Evolutionary conservation across 2,329 filamentous ascomycete species (phyloP).

Genomic region (Pseudopithomyces maydicus): DNA sequence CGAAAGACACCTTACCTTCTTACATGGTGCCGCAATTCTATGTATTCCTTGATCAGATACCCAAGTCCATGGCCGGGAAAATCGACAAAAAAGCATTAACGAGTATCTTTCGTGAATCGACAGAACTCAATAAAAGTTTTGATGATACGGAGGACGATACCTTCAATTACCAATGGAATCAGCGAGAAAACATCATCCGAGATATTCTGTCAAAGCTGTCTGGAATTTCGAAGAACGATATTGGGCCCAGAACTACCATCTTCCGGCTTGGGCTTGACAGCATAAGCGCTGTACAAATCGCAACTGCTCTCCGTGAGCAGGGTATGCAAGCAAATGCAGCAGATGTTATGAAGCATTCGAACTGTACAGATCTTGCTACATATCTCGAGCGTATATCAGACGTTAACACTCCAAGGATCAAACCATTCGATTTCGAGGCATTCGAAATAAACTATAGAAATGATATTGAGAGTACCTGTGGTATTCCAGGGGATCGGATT

Average conservation of each 20-base stretch:
- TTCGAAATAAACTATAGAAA: slow-evolving; percentile 56
- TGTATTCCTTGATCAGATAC: slow-evolving; percentile 38
- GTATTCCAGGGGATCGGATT: slow-evolving; percentile 46
- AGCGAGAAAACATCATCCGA: slow-evolving; percentile 60
- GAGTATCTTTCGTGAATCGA: slow-evolving; percentile 32
- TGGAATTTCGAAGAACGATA: slow-evolving; percentile 52
- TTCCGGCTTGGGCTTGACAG: slow-evolving; percentile 91
- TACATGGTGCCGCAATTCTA: slow-evolving; percentile 48
- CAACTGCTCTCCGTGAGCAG: slow-evolving; percentile 65
- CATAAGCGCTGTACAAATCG: slow-evolving; percentile 82
- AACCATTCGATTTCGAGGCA: slow-evolving; percentile 52
- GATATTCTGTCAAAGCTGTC: slow-evolving; percentile 65
- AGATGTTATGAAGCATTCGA: slow-evolving; percentile 70
- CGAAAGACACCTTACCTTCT: slow-evolving; percentile 31
- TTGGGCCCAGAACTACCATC: slow-evolving; percentile 71
- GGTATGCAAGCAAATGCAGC: slow-evolving; percentile 66
- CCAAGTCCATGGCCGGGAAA: slow-evolving; percentile 48
- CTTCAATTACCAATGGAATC: slow-evolving; percentile 51
- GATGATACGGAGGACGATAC: slow-evolving; percentile 7
- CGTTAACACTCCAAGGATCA: not conserved
- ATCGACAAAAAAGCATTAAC: slow-evolving; percentile 44
- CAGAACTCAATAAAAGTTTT: slow-evolving; percentile 4
- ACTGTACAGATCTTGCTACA: slow-evolving; percentile 39
- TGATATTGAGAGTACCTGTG: slow-evolving; percentile 36
- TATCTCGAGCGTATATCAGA: slow-evolving; percentile 14